Evolutionary conservation across 805 yeast genomes (phyloP).

Genomic region (Teunomyces funiuensis): DNA sequence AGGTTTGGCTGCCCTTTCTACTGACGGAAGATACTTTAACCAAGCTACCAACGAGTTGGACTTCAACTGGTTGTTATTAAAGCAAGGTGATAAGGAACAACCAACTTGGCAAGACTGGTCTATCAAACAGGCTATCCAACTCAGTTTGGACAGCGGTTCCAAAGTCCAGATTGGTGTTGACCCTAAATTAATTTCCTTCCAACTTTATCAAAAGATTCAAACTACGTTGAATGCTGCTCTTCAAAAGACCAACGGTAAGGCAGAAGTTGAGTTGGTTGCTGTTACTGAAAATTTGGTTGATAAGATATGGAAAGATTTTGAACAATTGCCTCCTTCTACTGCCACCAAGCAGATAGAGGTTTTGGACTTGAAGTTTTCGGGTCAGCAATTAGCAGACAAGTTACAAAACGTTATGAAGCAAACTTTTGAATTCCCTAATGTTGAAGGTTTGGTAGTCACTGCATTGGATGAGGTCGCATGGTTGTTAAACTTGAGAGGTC

Average conservation of each 20-base stretch:
- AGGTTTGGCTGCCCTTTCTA: constrained; percentile 54
- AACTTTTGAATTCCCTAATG: constrained; percentile 15
- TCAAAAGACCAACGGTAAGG: constrained; percentile 20
- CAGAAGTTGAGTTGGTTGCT: constrained; percentile 43
- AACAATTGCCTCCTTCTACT: constrained; percentile 56
- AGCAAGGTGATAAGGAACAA: constrained; percentile 49
- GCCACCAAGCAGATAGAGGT: constrained; percentile 49
- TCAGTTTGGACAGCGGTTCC: constrained; percentile 47
- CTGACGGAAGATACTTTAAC: constrained; percentile 61
- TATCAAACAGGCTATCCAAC: constrained; percentile 48
- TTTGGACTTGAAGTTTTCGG: constrained; percentile 58
- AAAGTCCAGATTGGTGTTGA: constrained; percentile 45
- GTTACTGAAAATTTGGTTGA: constrained; percentile 70
- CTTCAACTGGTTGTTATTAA: constrained; percentile 57
- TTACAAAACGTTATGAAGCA: constrained; percentile 40
- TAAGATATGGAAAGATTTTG: constrained; percentile 66
- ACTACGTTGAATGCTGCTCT: constrained; percentile 28
- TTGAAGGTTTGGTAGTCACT: constrained; percentile 41
- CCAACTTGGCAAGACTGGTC: constrained; percentile 63
- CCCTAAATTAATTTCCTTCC: constrained; percentile 47
- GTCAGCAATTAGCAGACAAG: constrained; percentile 62
- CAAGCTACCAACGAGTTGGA: constrained; percentile 61
- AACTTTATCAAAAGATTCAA: constrained; percentile 31
- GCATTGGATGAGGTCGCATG: constrained; percentile 56
- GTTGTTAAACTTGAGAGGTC: constrained; percentile 53